These are phyloP conservation scores for Amylostereum chailletii DNA, from an alignment of 1,284 basidiomycete genomes.

Conservation along the genomic window DNA sequence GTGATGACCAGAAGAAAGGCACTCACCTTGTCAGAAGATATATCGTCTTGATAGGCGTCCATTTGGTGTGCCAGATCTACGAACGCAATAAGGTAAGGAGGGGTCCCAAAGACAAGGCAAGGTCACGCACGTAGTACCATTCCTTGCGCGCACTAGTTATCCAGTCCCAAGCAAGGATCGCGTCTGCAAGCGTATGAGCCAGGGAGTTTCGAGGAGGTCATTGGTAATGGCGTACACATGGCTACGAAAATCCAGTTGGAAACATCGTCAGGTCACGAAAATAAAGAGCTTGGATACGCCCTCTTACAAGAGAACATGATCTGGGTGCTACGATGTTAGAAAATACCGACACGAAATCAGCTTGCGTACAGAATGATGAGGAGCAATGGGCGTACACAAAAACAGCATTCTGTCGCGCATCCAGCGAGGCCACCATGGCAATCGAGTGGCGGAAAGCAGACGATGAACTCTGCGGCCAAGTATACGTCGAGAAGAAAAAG, in stretches of 20 bases:
- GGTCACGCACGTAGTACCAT: slow-evolving; percentile 55
- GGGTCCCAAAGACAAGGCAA: slow-evolving; percentile 8
- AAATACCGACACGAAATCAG: slow-evolving; percentile 9
- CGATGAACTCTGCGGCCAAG: no score
- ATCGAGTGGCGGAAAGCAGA: no score
- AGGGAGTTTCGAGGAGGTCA: slow-evolving; percentile 11
- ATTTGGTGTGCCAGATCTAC: slow-evolving; percentile 71
- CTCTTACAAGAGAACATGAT: slow-evolving; percentile 74
- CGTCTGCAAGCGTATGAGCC: slow-evolving; percentile 37
- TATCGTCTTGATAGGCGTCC: slow-evolving; percentile 72
- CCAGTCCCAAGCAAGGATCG: slow-evolving; percentile 77
- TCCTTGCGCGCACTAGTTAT: slow-evolving; percentile 65
- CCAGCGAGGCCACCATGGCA: no score
- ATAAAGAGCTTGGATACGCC: not conserved
- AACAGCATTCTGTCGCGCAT: no score
- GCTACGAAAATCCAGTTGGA: slow-evolving; percentile 11
- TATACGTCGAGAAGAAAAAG: no score
- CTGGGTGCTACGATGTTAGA: slow-evolving; percentile 41
- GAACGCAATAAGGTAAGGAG: not conserved
- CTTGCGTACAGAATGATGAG: slow-evolving; percentile 41
- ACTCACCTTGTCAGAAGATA: slow-evolving; percentile 73
- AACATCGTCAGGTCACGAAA: no score
- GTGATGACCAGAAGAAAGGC: slow-evolving; percentile 6
- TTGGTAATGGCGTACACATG: slow-evolving; percentile 28
- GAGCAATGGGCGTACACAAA: slow-evolving; percentile 9